These are phyloP conservation scores for Sugiyamaella pinicola DNA, from an alignment of 1,139 yeast species.

Conservation along the genomic window DNA sequence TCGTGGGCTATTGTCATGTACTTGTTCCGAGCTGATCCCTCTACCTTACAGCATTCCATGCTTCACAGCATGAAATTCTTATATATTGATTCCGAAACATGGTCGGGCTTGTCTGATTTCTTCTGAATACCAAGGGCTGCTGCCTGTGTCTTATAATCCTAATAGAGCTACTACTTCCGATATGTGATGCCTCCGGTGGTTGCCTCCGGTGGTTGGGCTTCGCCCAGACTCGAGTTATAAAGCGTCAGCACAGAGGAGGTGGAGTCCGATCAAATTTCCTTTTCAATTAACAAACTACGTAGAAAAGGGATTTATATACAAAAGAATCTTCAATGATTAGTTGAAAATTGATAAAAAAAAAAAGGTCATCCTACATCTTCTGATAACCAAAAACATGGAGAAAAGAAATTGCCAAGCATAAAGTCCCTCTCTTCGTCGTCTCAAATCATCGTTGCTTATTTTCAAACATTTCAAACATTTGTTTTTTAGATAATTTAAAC, in stretches of 20 bases:
- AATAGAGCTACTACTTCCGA: neutral
- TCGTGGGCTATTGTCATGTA: slow-evolving; percentile 80
- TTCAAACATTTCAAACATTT: no score
- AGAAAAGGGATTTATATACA: slow-evolving; percentile 8
- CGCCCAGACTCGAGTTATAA: neutral
- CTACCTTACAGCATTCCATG: slow-evolving; percentile 65
- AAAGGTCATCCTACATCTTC: neutral
- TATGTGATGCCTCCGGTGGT: neutral
- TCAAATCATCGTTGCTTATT: neutral
- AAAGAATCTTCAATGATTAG: slow-evolving; percentile 4
- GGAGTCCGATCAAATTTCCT: slow-evolving; percentile 1
- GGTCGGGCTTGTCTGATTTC: slow-evolving; percentile 40
- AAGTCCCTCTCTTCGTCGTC: neutral
- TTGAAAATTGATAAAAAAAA: neutral
- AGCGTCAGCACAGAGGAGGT: no score
- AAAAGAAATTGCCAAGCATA: neutral
- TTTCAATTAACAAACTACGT: neutral
- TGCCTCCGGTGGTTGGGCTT: no score
- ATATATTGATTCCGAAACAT: slow-evolving; percentile 53
- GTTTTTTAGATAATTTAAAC: no score
- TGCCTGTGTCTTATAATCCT: no score
- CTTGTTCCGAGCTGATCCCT: slow-evolving; percentile 65
- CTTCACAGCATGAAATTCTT: slow-evolving; percentile 73
- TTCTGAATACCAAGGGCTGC: slow-evolving; percentile 10
- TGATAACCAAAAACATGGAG: neutral